Evolutionary conservation across 2,329 filamentous ascomycete species (phyloP).

Genomic region (Xylogone sp.): DNA sequence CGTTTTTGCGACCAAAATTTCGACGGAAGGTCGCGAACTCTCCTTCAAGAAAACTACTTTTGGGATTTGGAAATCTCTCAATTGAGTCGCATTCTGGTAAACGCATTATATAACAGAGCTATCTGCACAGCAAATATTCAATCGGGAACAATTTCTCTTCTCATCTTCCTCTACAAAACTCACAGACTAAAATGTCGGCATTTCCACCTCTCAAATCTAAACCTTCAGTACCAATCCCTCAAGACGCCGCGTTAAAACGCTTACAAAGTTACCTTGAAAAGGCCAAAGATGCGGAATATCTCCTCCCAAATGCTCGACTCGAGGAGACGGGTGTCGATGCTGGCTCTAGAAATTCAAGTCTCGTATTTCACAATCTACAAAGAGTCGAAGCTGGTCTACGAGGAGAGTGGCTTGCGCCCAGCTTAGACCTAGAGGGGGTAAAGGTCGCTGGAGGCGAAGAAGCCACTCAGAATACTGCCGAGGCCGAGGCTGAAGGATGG

Average conservation of each 20-base stretch:
- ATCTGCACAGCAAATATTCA: neutral
- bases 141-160: neutral
- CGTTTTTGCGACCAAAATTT: too few species aligned
- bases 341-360: slow-evolving; percentile 25
- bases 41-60: neutral
- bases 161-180: too few species aligned
- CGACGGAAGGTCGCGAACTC: slow-evolving; percentile 7
- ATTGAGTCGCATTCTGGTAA: neutral
- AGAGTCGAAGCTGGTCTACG: slow-evolving; percentile 47
- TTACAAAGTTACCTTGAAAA: slow-evolving; percentile 25
- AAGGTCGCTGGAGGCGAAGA: slow-evolving; percentile 21
- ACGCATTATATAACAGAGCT: too few species aligned
- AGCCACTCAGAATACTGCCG: slow-evolving; percentile 16
- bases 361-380: slow-evolving; percentile 48
- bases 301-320: slow-evolving; percentile 30
- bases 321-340: slow-evolving; percentile 26
- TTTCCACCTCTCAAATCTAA: slow-evolving; percentile 25
- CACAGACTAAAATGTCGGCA: slow-evolving; percentile 20
- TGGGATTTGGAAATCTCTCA: too few species aligned
- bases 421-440: slow-evolving; percentile 32
- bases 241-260: slow-evolving; percentile 24
- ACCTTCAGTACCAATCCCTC: slow-evolving; percentile 20
- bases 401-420: slow-evolving; percentile 44
- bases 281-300: slow-evolving; percentile 19
- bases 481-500: slow-evolving; percentile 26